A percentile compares a stretch with the other conserved stretches of the same genome.
phyloP scores from a whole-genome alignment of 768 basidiomycete species.

The Boletellus ananiceps region DNA sequence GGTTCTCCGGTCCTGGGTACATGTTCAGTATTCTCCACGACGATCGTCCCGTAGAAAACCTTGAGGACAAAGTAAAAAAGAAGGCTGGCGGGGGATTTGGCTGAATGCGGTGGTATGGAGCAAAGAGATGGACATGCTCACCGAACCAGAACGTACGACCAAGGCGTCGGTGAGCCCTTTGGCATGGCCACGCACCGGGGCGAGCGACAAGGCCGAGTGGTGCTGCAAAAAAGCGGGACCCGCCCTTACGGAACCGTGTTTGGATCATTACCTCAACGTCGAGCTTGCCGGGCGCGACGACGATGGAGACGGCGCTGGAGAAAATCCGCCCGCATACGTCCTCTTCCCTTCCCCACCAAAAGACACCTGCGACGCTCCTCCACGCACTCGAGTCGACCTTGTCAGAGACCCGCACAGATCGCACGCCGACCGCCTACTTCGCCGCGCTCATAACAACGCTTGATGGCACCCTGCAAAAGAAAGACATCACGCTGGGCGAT shows the following conservation, averaged over 20 bases:
- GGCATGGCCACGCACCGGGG: conserved; percentile 24
- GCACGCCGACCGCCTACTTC: conserved; percentile 87
- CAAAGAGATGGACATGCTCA: conserved; percentile 20
- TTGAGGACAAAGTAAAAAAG: conserved; percentile 82
- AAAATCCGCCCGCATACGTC: conserved; percentile 86
- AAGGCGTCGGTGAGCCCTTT: conserved; percentile 43
- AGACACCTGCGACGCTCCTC: conserved; percentile 81
- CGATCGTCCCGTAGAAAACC: conserved; percentile 87
- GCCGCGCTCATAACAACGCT: conserved; percentile 85
- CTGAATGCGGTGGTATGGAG: conserved; percentile 1
- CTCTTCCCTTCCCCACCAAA: conserved; percentile 82
- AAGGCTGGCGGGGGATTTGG: conserved; percentile 35
- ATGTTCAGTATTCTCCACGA: conserved; percentile 70
- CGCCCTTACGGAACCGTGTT: too few species aligned
- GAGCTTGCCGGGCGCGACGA: too few species aligned
- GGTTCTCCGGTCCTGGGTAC: conserved; percentile 72
- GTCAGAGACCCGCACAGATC: conserved; percentile 61
- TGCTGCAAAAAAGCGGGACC: background rate
- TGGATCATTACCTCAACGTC: too few species aligned
- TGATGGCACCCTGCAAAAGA: conserved; percentile 68
- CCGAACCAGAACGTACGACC: conserved; percentile 71
- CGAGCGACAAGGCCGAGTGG: conserved; percentile 1
- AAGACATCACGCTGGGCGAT: conserved; percentile 67
- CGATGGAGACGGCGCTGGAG: conserved; percentile 62
- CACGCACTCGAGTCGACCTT: conserved; percentile 80